A percentile compares a stretch with the other conserved stretches of the same genome.
Evolutionary conservation across 805 yeast genomes (phyloP).

Genomic region (Candida verbasci): DNA sequence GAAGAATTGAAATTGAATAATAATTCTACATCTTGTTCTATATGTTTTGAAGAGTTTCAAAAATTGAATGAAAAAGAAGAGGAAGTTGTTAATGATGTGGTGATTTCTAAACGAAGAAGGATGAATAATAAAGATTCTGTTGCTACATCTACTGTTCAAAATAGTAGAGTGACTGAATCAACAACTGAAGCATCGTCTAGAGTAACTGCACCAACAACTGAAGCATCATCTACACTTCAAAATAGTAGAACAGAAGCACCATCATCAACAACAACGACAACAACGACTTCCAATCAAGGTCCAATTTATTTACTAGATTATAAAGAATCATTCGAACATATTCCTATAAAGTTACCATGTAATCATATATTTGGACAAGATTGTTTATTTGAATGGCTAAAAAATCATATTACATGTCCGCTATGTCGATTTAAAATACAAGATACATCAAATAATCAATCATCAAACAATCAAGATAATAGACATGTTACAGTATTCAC

Average conservation of each 20-base stretch:
- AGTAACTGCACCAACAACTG: not conserved
- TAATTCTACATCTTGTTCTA: conserved; percentile 45
- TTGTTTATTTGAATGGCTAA: conserved; percentile 85
- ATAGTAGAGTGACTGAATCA: not conserved
- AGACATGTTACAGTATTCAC: conserved; percentile 26
- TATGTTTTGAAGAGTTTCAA: conserved; percentile 51
- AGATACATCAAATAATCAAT: conserved; percentile 12
- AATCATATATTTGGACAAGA: conserved; percentile 80
- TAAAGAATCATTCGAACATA: conserved; percentile 39
- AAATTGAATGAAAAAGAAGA: conserved; percentile 29
- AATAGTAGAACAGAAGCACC: not conserved
- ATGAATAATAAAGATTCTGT: conserved; percentile 12
- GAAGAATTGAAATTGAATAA: conserved; percentile 10
- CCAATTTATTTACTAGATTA: conserved; percentile 16
- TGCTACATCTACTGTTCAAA: conserved; percentile 5
- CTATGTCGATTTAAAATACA: conserved; percentile 63
- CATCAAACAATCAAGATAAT: not conserved
- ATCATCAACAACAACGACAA: too few species aligned
- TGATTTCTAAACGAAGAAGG: conserved; percentile 19
- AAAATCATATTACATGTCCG: conserved; percentile 74
- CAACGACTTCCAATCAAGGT: too few species aligned
- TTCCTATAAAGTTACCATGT: conserved; percentile 76
- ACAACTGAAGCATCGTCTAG: not conserved
- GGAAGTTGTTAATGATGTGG: conserved; percentile 10
- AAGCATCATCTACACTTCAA: not conserved